Conservation (phyloP, 1,284 basidiomycete genomes). For the Meripilus lineatus region DNA sequence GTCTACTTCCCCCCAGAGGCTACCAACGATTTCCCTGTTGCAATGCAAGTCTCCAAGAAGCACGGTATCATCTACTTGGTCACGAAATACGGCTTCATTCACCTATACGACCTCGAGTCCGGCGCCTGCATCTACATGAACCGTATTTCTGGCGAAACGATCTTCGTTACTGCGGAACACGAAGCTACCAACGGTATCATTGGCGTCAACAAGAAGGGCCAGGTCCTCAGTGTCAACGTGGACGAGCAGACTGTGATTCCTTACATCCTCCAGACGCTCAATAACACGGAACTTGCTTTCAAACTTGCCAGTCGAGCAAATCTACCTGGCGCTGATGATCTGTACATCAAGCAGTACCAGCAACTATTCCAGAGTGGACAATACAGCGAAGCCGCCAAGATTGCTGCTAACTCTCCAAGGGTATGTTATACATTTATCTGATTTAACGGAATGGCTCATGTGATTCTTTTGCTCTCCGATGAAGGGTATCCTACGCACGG, state of each 20-base stretch:
- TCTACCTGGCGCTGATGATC: conserved; percentile 95
- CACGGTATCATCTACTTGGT: conserved; percentile 98
- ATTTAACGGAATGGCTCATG: conserved; percentile 4
- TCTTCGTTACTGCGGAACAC: conserved; percentile 98
- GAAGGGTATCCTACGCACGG: conserved; percentile 96
- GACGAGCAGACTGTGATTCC: conserved; percentile 97
- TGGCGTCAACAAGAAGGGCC: conserved; percentile 99
- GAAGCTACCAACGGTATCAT: conserved; percentile 95
- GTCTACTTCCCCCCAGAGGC: conserved; percentile 99
- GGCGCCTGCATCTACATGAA: conserved; percentile 99
- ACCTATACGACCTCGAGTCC: conserved; percentile 98
- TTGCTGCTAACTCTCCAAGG: conserved; percentile 96
- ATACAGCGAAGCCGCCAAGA: conserved; percentile 95
- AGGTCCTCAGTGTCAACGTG: conserved; percentile 95
- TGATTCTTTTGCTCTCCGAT: no score
- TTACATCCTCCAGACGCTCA: conserved; percentile 90
- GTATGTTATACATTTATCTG: conserved; percentile 35
- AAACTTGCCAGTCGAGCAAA: conserved; percentile 97
- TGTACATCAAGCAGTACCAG: conserved; percentile 96
- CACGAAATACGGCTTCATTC: conserved; percentile 99
- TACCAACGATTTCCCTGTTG: conserved; percentile 98
- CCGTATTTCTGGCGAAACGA: conserved; percentile 98
- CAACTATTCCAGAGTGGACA: conserved; percentile 89
- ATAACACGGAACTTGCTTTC: conserved; percentile 98
- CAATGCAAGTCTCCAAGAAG: conserved; percentile 97